phyloP scores from a whole-genome alignment of 176 grass and related monocot species.

The Elaeis guineensis region DNA sequence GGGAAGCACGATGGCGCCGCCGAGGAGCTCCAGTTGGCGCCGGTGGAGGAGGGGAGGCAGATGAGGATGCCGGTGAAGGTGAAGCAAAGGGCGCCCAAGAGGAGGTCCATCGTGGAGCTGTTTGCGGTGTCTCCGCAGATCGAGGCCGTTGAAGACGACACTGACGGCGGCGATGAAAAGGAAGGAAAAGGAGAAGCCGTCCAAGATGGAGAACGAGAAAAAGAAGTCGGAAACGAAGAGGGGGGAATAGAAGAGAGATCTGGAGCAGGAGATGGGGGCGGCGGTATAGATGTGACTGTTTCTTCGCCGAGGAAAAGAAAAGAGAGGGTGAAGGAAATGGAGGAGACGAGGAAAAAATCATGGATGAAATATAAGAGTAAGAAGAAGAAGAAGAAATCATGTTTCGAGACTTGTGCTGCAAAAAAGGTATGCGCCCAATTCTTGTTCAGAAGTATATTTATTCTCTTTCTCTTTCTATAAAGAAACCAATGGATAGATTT shows the following conservation, averaged over 20 bases:
- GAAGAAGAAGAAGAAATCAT: not conserved
- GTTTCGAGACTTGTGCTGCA: not conserved
- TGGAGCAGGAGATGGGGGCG: too few relatives aligned
- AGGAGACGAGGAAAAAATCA: not conserved
- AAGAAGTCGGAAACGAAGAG: too few relatives aligned
- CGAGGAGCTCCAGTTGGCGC: too few relatives aligned
- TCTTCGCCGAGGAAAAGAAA: too few relatives aligned
- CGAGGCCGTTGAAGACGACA: not conserved
- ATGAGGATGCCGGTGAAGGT: not conserved
- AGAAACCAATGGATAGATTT: too few relatives aligned
- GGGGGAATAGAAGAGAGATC: too few relatives aligned
- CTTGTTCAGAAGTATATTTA: too few relatives aligned
- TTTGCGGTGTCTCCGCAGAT: not conserved
- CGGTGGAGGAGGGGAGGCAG: too few relatives aligned
- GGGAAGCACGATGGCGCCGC: too few relatives aligned
- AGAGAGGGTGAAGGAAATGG: too few relatives aligned
- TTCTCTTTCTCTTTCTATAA: too few relatives aligned
- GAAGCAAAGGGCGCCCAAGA: not conserved
- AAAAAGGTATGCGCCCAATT: not conserved
- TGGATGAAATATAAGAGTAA: not conserved
- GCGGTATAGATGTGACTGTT: too few relatives aligned
- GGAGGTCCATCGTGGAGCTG: not conserved
- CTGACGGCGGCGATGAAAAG: not conserved
- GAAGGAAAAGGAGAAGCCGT: not conserved
- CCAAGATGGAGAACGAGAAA: not conserved